These are phyloP conservation scores for Scutellaria galericulata DNA, from an alignment of 257 asterid genomes.

Conservation along the genomic window DNA sequence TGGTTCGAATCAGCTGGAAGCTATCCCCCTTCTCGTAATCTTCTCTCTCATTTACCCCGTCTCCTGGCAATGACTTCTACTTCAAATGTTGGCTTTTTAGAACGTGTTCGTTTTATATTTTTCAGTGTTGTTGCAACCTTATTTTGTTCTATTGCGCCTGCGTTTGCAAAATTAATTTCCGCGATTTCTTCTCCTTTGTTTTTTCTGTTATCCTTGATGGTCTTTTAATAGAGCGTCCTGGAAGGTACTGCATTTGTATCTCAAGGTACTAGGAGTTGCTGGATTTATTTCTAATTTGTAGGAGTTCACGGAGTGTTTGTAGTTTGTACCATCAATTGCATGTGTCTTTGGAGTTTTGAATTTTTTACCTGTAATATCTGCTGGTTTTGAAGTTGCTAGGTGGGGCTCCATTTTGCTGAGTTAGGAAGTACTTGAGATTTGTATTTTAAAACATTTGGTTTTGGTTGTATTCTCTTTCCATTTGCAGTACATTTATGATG, in stretches of 20 bases:
- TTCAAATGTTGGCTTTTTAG: background rate
- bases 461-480: background rate
- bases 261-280: constrained; percentile 22
- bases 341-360: background rate
- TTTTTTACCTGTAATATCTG: background rate
- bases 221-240: background rate
- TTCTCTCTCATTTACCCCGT: constrained; percentile 9
- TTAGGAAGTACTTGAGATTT: constrained; percentile 13
- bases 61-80: background rate
- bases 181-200: background rate
- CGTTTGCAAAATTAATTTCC: background rate
- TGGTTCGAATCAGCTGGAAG: constrained; percentile 88
- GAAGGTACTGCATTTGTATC: constrained; percentile 24
- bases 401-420: constrained; percentile 10
- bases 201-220: background rate
- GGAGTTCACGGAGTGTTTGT: constrained; percentile 11
- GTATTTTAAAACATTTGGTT: background rate
- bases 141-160: constrained; percentile 22
- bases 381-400: constrained; percentile 2
- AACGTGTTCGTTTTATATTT: background rate
- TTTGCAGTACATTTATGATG: background rate
- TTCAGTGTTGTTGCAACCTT: constrained; percentile 27
- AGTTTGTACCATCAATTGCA: constrained; percentile 19
- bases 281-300: background rate
- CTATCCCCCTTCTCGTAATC: constrained; percentile 92